Base-by-base conservation (phyloP, 2,329 filamentous ascomycete species). In the Claviceps sp. region DNA sequence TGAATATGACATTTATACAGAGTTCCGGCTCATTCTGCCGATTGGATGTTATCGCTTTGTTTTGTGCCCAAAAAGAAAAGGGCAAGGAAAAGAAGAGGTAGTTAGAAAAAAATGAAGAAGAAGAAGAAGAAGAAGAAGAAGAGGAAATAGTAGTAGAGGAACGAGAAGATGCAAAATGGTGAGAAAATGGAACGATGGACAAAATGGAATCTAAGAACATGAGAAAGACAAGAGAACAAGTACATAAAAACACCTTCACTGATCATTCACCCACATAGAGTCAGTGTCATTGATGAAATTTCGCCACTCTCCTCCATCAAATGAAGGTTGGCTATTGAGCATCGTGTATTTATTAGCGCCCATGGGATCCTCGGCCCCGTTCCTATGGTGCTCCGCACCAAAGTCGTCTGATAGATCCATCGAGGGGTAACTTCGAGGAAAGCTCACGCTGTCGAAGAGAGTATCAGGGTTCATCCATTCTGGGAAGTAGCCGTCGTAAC, bases 201-300 rank as follows among this genome's bases (percentile, higher is more conserved):
- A 4, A 30, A 30, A 30, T 4, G 26, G 26, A 30, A 4, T 30
- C 26, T 30, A 30, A 30, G 8, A 30, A 9, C 26, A 44, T 16
- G 9, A 13, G 5, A 34, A 45, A 30, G 18, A 9, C 8, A 34
- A 45, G 6, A 45, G 2, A 13, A 16, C 4, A 26, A 45, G 26
- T 30, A 45, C 4, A n/a, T 4, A 45, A 45, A 30, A 30, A 34
- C 2, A 6, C 7, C 11, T 13, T 18, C 43, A 42, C 8, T 72
- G 52, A 64, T 73, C 59, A 68, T 67, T 50, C 7, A 13, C n/a
- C 59, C 59, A 67, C 5, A 55, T 56, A 22, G 50, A 56, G 7
- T 67, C 65, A 47, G 67, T 60, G 24, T 67, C 65, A 47, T 67
- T 60, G 24, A 67, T 60, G 42, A 63, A 67, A 0, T 53, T 54